Evolutionary conservation across 1,284 basidiomycete species (phyloP).

Genomic region (Cryptococcus sp.): DNA sequence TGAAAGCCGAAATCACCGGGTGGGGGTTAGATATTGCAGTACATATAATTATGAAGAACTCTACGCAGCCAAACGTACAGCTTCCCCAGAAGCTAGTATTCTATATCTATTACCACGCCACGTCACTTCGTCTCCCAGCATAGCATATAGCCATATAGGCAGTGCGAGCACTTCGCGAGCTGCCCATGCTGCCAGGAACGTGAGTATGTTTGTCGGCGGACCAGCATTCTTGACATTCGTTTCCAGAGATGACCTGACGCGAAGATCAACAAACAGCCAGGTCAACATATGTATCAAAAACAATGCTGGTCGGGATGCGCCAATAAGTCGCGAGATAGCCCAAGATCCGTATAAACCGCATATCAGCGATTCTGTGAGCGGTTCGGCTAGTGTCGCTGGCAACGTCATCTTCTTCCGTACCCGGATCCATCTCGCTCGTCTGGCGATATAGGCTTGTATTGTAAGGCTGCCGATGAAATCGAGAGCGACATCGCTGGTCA

Average conservation of each 20-base stretch:
- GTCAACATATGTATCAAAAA: slow-evolving; percentile 67
- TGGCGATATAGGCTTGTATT: slow-evolving; percentile 71
- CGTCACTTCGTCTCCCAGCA: slow-evolving; percentile 69
- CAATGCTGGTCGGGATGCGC: slow-evolving; percentile 61
- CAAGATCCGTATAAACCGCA: slow-evolving; percentile 61
- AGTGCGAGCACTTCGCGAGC: slow-evolving; percentile 72
- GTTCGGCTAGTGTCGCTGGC: slow-evolving; percentile 76
- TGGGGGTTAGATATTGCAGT: too few species aligned
- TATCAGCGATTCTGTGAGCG: slow-evolving; percentile 79
- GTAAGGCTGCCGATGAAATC: slow-evolving; percentile 86
- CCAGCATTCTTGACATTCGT: slow-evolving; percentile 65
- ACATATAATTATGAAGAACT: too few species aligned
- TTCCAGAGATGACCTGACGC: slow-evolving; percentile 35
- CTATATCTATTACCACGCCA: slow-evolving; percentile 65
- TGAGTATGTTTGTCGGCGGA: slow-evolving; percentile 51
- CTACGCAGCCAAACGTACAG: neutral
- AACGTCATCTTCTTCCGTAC: slow-evolving; percentile 89
- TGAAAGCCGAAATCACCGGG: too few species aligned
- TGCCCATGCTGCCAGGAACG: slow-evolving; percentile 71
- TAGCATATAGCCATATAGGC: slow-evolving; percentile 76
- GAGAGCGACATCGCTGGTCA: slow-evolving; percentile 79
- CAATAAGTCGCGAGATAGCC: slow-evolving; percentile 57
- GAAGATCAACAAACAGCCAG: slow-evolving; percentile 47
- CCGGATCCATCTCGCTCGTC: slow-evolving; percentile 87
- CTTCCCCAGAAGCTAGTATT: slow-evolving; percentile 37